Percentiles rank a stretch among this genome's conserved stretches.
Evolutionary conservation across 139 green algal species (phyloP).

Genomic region (Chloropicon primus): DNA sequence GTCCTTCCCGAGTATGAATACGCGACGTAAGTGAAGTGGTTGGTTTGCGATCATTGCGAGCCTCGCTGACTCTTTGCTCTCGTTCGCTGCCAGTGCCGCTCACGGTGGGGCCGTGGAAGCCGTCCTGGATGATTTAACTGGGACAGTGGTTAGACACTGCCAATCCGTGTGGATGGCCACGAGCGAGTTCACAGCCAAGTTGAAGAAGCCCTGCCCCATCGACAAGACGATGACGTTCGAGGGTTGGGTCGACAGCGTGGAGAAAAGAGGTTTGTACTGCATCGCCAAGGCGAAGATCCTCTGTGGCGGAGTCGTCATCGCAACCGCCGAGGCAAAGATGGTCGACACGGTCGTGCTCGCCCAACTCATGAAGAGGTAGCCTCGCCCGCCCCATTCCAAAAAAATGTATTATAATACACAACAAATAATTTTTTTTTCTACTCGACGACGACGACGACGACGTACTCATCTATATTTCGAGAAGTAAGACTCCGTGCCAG

Average conservation of each 20-base stretch:
- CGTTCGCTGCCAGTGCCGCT: not conserved
- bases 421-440: too few relatives aligned
- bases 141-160: not conserved
- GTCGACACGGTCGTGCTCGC: not conserved
- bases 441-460: too few relatives aligned
- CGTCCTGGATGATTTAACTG: not conserved
- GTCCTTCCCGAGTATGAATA: not conserved
- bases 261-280: not conserved
- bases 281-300: not conserved
- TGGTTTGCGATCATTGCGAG: too few relatives aligned
- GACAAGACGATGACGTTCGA: not conserved
- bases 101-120: not conserved
- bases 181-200: not conserved
- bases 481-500: slow-evolving; percentile 82
- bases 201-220: not conserved
- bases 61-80: too few relatives aligned
- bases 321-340: not conserved
- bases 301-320: not conserved
- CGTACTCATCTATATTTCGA: too few relatives aligned
- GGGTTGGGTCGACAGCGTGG: not conserved
- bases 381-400: not conserved
- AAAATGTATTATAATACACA: too few relatives aligned
- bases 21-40: not conserved
- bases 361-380: not conserved
- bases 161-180: not conserved